phyloP scores from a whole-genome alignment of 208 protist genomes.

The Balamuthia mandrillaris region DNA sequence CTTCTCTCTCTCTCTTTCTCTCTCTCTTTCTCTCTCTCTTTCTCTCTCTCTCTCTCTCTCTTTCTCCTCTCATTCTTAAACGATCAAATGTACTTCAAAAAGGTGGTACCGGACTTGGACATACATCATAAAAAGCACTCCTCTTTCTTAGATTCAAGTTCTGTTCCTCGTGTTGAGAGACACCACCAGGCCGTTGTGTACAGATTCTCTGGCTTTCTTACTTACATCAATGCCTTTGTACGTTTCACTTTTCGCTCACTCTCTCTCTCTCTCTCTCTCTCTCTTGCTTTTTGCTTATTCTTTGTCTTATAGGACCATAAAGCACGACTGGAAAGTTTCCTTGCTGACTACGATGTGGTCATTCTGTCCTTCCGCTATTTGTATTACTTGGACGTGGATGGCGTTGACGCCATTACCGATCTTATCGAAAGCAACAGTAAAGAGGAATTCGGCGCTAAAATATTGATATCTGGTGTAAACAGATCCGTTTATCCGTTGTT shows the following conservation, averaged over 20 bases:
- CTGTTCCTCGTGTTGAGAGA: no score
- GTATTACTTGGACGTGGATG: constrained; percentile 45
- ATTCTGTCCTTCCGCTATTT: constrained; percentile 43
- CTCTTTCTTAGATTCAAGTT: no score
- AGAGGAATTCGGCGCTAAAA: no score
- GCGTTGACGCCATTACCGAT: constrained; percentile 17
- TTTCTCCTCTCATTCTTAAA: background rate
- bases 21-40: no score
- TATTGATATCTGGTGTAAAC: no score
- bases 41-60: background rate
- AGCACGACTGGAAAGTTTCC: constrained; percentile 18
- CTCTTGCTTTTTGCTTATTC: background rate
- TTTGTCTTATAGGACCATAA: background rate
- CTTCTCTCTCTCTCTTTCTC: background rate
- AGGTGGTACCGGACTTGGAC: background rate
- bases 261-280: no score
- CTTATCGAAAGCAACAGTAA: no score
- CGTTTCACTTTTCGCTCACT: background rate
- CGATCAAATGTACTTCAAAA: background rate
- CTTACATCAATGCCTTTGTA: constrained; percentile 46
- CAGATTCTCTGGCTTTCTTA: constrained; percentile 43
- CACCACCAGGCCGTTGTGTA: constrained; percentile 43
- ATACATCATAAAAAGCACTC: constrained; percentile 23
- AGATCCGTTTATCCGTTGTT: no score
- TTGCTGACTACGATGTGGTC: constrained; percentile 24